Evolutionary conservation across 805 yeast genomes (phyloP), one percentile per base, ranked within the genome.

Genomic region (Deakozyma indianensis): DNA sequence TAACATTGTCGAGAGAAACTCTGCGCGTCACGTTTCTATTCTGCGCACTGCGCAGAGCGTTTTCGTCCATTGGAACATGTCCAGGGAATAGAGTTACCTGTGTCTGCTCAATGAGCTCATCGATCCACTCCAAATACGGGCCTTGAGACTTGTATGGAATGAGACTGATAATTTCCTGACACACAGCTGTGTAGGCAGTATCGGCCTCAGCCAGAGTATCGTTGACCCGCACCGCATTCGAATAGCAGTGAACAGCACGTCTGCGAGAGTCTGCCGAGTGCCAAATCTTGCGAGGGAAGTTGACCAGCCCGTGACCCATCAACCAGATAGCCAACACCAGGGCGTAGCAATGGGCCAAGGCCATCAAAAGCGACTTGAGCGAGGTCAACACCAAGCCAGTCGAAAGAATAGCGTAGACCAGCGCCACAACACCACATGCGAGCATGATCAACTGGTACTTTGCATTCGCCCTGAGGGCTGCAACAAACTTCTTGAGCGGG

Each of bases 291-390:
- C 83, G 68, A 0, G 95, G 94, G 1, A 83, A 67, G 41, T 72
- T 70, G 16, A 83, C 73, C 43, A 83, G 61, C 0, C 95, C 94
- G 59, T 84, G 88, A 2, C 90, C 83, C 83, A 85, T 77, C 47
- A 85, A 64, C 90, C 92, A 83, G 21, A 83, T 69, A 2, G 90
- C 87, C 27, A 85, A 56, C 1, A 80, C 67, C 56, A 85, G 67
- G 0, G 94, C 74, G 58, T 84, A 85, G 20, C 81, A 77, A 58
- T 85, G 92, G 1, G 92, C 75, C 9, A 82, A 54, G 0, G 92
- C 88, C 49, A 85, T 80, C 18, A 81, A 69, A 62, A 85, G 70
- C 24, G 78, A 70, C 57, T 78, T 80, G 52, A 85, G 61, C 29
- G 78, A 75, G 27, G 65, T 64, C 43, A 78, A 65, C 0, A 73